Evolutionary conservation across 148 eudicot species (phyloP), one percentile per base, ranked within the genome.

Genomic region (Silene conica): DNA sequence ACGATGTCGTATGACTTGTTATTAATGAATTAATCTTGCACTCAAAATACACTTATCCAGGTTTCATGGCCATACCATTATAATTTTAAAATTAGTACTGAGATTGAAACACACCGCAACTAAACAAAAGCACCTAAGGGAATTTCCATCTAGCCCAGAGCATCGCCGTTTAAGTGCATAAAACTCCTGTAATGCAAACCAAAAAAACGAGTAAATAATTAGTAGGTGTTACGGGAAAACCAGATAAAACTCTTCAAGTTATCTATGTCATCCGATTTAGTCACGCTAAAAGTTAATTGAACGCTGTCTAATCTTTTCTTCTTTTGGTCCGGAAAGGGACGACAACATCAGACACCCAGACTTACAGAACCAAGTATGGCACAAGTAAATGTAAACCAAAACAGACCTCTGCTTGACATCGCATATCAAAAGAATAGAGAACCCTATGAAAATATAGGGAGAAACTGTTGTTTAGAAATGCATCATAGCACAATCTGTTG

Each of bases 131-230:
- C 91, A 91, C 79, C 82, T 83, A 68, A 87, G 75, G 26, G 89
- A 89, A 74, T 85, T 91, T 73, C 91, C 88, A 65, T 87, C 89
- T 69, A 70, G 84, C 16, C 93, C 87, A 75, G 77, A 73, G 80
- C 91, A 91, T 67, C 93, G 85, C 67, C 89, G 80, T 83, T 91
- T 91, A 76, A 91, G 78, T 77, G 89, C 88, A 81, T 89, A 87
- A 77, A 91, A 89, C 77, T 91, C 96, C 96, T 89, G 86, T 66
- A 56, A 63, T 61, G 67, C 48, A 60, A 71, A n/a, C n/a, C n/a
- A 3, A 59, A 62, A 63, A 50, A 5, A 70, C 1, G 12, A 21
- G 15, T 13, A 16, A 34, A 66, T 63, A 28, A 41, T 77, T 69
- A 28, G 31, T 38, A 61, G 21, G n/a, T 46, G 31, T 28, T 41